Base-by-base conservation (phyloP, 2,329 filamentous ascomycete genomes). In the Lachnellula cervina region DNA sequence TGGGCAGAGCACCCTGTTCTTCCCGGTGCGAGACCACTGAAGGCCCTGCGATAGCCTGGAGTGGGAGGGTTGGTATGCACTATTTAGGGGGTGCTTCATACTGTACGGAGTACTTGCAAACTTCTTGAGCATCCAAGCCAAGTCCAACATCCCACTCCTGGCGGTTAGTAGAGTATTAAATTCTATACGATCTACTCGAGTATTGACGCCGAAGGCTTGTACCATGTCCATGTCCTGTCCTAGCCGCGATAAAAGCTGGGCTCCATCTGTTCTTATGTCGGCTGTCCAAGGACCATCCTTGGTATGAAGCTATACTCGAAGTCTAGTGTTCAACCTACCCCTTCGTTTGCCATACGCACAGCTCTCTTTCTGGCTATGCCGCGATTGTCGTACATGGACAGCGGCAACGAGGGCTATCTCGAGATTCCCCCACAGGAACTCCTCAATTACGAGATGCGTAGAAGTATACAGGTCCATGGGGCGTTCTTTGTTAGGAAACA, bases 301-400 rank as follows among this genome's bases (percentile, higher is more conserved):
- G 55, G 37, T 19, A n/a, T 28, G 51, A 42, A 17, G 28, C 23
- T 37, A 53, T 51, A 48, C 28, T 19, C 19, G 34, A 44, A 25
- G 40, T 28, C 44, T 35, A 49, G 21, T 52, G 50, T 51, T 35
- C 14, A 44, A 23, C 47, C 51, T 44, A 50, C 23, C 52, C 52
- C 38, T 57, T 52, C 56, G 51, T 57, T 61, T 57, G 54, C 46
- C 34, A 55, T 40, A 40, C 48, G 64, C 62, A 64, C 62, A 60
- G 63, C 61, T 61, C 62, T 54, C 57, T 50, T 37, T 49, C 55
- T 61, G 64, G 59, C 61, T 53, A 52, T 38, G 35, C 52, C 47
- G 32, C 51, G 54, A 57, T 61, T 59, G 17, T 21, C 28, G 25
- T 34, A 37, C 28, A 16, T 19, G 40, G 8, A 23, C 21, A 17